Evolutionary conservation across 139 green algal genomes (phyloP).

Genomic region (Chloropicon primus): DNA sequence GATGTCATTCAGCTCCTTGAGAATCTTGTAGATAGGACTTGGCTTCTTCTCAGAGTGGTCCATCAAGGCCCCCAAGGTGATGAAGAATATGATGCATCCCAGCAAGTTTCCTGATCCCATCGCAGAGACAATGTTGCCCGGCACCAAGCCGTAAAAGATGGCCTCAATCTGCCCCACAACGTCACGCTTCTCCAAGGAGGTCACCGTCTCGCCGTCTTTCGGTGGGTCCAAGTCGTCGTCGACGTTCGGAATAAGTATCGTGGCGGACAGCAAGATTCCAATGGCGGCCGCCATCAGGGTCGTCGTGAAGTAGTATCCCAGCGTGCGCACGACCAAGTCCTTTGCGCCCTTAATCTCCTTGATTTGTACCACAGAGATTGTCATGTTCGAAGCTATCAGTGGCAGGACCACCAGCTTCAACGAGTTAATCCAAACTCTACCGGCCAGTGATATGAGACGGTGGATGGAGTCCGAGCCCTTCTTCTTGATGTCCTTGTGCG

Average conservation of each 20-base stretch:
- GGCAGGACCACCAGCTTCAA: neutral
- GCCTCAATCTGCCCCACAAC: neutral
- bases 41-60: neutral
- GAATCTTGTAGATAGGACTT: neutral
- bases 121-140: neutral
- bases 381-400: neutral
- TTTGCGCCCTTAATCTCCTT: neutral
- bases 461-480: neutral
- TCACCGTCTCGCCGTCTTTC: neutral
- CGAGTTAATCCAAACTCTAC: neutral
- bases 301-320: neutral
- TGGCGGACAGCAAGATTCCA: neutral
- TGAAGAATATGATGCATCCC: neutral
- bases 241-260: neutral
- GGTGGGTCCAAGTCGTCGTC: neutral
- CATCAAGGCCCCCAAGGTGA: neutral
- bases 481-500: neutral
- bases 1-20: neutral
- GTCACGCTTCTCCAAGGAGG: neutral
- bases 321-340: neutral
- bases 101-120: neutral
- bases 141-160: neutral
- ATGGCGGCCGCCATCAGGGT: neutral
- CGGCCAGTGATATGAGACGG: neutral
- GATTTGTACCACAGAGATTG: neutral